Conservation (phyloP, 441 rosid genomes). For the Hura crepitans region DNA sequence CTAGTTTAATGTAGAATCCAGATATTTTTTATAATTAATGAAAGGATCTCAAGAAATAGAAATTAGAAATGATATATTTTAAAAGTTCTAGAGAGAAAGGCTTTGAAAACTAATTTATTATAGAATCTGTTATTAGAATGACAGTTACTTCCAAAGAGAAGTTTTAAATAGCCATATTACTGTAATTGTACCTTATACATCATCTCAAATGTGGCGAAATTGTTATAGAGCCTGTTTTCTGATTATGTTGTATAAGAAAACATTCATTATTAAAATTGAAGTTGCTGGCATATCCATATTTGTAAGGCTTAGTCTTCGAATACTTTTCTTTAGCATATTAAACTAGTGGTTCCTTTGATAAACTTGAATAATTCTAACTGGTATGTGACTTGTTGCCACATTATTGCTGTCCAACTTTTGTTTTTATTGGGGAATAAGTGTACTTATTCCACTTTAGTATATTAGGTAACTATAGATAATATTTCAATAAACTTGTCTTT, state of each 20-base stretch:
- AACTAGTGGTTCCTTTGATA: background rate
- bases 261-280: background rate
- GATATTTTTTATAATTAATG: too few relatives aligned
- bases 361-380: background rate
- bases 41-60: too few relatives aligned
- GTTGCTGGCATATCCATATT: background rate
- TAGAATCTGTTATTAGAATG: too few relatives aligned
- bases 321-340: background rate
- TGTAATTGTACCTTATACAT: background rate
- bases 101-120: too few relatives aligned
- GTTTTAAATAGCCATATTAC: background rate
- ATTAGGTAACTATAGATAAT: background rate
- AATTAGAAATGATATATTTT: too few relatives aligned
- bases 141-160: too few relatives aligned
- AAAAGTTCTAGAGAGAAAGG: too few relatives aligned
- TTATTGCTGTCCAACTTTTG: background rate
- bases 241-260: background rate
- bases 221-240: background rate
- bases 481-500: slow-evolving; percentile 1
- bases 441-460: background rate
- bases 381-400: background rate
- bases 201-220: background rate
- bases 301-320: background rate
- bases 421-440: background rate
- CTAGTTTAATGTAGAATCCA: too few relatives aligned